Base-by-base conservation (phyloP, 2,329 filamentous ascomycete genomes). In the Colletotrichum gloeosporioides region DNA sequence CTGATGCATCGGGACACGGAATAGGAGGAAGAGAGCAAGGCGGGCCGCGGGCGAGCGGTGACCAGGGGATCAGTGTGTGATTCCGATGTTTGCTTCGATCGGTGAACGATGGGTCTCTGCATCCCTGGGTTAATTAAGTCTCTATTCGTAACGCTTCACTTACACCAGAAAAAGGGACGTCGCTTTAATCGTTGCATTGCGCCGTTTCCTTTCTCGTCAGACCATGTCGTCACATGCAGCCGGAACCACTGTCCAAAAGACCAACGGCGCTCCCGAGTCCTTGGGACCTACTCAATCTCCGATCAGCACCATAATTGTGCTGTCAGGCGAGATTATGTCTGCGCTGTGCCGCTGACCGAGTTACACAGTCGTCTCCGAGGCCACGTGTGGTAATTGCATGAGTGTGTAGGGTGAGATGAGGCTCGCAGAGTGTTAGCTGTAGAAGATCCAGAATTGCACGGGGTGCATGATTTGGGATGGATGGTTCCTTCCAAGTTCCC, bases 271-370 rank as follows among this genome's bases (percentile, higher is more conserved):
- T 32, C 44, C 63, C 64, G 64, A 63, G 13, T 69, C 27, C 34
- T 68, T 61, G 64, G 70, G 69, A 39, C 39, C 69, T 22, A 25
- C 55, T 74, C 65, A 69, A 76, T 74, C 57, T 76, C 74, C 74
- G 64, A 73, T 76, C 70, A 55, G 29, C 64, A 36, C 31, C 44
- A 68, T 7, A 34, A 68, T 39, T 34, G 31, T 18, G 53, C 32
- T 66, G 39, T 36, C 32, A 15, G 31, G 61, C 59, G 34, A 59
- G 44, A 66, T 64, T 64, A 63, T 44, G 9, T 22, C 31, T 61
- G 55, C 25, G 69, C 69, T 65, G 29, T 63, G 67, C 72, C 53
- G 39, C 49, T 25, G 44, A 10, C 15, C 55, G 25, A 59, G 55
- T 59, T 29, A 53, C 44, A 13, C 55, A 59, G 27, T 31, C 15